These are phyloP conservation scores for Penicillium cataractarum DNA, from an alignment of 495 filamentous ascomycete species.

Conservation along the genomic window DNA sequence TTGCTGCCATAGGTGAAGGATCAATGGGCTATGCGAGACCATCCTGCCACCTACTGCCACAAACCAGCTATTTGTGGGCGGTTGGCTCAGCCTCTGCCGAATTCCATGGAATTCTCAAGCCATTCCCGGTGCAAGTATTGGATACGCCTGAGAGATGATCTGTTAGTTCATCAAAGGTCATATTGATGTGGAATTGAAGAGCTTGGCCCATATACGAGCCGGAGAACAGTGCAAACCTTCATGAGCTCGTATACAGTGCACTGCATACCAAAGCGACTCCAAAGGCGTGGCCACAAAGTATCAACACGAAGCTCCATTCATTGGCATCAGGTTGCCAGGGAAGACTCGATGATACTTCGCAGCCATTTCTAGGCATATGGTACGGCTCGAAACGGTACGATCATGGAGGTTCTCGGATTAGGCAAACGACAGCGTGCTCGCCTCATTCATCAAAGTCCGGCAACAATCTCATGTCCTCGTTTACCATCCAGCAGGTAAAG, in stretches of 20 bases:
- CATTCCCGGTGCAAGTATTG: not conserved
- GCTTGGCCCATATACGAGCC: not conserved
- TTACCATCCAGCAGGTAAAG: slow-evolving; percentile 2
- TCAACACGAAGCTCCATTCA: not conserved
- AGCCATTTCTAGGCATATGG: not conserved
- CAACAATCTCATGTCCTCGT: not conserved
- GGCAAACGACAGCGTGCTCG: not conserved
- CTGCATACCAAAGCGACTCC: slow-evolving; percentile 21
- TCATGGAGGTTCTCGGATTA: not conserved
- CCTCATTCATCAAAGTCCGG: too few species aligned
- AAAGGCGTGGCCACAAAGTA: not conserved
- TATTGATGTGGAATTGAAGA: not conserved
- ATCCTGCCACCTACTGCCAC: too few species aligned
- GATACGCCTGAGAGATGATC: not conserved
- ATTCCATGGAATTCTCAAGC: not conserved
- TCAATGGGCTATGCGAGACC: not conserved
- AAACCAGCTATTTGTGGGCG: too few species aligned
- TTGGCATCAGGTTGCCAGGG: not conserved
- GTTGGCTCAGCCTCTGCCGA: not conserved
- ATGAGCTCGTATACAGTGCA: slow-evolving; percentile 8
- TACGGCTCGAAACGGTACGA: not conserved
- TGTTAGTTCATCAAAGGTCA: not conserved
- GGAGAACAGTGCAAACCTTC: not conserved
- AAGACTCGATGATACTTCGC: not conserved
- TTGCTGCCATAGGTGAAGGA: not conserved